Evolutionary conservation across 2,329 filamentous ascomycete species (phyloP).

Genomic region (Fusarium drepaniforme): DNA sequence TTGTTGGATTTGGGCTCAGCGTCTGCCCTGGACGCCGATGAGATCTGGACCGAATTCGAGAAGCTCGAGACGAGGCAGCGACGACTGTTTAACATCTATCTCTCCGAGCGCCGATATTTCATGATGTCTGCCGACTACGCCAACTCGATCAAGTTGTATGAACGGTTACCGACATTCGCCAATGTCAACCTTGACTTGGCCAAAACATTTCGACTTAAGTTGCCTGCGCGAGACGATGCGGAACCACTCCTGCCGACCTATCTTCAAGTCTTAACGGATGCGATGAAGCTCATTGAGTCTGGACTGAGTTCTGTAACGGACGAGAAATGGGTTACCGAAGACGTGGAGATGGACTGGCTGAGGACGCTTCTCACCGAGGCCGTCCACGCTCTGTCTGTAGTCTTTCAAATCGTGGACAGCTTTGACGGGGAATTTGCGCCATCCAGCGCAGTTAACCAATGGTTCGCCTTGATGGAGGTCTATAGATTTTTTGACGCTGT

Average conservation of each 20-base stretch:
- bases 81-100: conserved; percentile 78
- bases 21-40: conserved; percentile 63
- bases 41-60: conserved; percentile 70
- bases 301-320: conserved; percentile 66
- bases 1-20: conserved; percentile 63
- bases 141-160: conserved; percentile 61
- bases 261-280: conserved; percentile 59
- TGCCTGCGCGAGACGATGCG: conserved; percentile 50
- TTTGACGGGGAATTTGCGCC: conserved; percentile 67
- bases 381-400: conserved; percentile 78
- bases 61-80: conserved; percentile 71
- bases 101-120: conserved; percentile 78
- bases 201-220: conserved; percentile 47
- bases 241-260: conserved; percentile 63
- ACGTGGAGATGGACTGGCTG: conserved; percentile 70
- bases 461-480: conserved; percentile 80
- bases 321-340: conserved; percentile 63
- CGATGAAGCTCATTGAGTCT: conserved; percentile 62
- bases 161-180: conserved; percentile 51
- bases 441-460: conserved; percentile 71
- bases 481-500: conserved; percentile 78
- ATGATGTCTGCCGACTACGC: conserved; percentile 72
- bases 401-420: conserved; percentile 78
- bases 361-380: conserved; percentile 76
- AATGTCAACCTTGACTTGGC: conserved; percentile 43